Evolutionary conservation across 495 filamentous ascomycete species (phyloP), one percentile per base, ranked within the genome.

Genomic region (Penicillium flavigenum): DNA sequence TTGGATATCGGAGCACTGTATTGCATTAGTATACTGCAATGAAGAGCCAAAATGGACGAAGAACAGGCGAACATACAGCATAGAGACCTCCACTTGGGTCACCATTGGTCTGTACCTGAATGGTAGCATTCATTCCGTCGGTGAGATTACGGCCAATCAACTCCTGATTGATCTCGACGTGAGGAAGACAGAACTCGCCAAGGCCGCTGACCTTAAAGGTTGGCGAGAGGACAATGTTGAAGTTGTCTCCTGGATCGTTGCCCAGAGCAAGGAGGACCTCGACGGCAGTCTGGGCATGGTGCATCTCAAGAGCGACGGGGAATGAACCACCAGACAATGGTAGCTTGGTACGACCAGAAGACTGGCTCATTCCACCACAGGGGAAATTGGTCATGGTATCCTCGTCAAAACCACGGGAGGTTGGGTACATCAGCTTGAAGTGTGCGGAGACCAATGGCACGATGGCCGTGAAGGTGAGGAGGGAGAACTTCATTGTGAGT

Each of bases 1-100:
- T 47, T 80, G 83, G 55, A 87, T 78, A 63, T 88, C 85, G 54
- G 83, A 83, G 60, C 84, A 87, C 84, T 87, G 26, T 14, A 26
- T 17, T 19, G 16, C 4, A 26, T 60, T 12, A 58, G 46, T 44
- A 32, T 44, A 32, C 42, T 24, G 3, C 16, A 20, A 11, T 10
- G 27, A 20, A 27, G 17, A 61, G 43, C 16, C 56, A 38, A 20
- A 12, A n/a, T 17, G 6, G 36, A 38, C 5, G 27, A 51, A 31
- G 42, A 11, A 41, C 24, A 49, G 29, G 34, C 9, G 29, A 51
- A 51, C 77, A 61, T 70, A 83, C 80, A 58, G 81, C 78, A 64
- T 85, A 84, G 1, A 84, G 64, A 41, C 83, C 82, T 29, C 79
- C 81, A 19, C 63, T 61, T n/a, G 72, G 72, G 60, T 82, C 78